These are phyloP conservation scores for Passalora sequoiae DNA, from an alignment of 2,329 filamentous ascomycete species.

Conservation along the genomic window DNA sequence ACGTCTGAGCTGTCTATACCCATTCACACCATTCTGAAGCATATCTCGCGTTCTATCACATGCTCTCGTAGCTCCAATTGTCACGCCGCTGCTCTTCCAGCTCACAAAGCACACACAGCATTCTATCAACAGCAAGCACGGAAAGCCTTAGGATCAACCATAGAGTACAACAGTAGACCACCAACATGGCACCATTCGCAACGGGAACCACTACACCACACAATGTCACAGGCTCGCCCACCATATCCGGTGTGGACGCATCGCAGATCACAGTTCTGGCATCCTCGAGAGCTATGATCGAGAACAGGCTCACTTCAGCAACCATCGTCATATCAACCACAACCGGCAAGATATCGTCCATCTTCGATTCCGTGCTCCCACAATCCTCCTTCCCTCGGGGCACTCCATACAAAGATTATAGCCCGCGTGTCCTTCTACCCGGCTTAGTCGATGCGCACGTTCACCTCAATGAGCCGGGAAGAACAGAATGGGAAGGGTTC, in stretches of 20 bases:
- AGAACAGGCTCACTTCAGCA: conserved; percentile 69
- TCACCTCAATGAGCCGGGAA: conserved; percentile 92
- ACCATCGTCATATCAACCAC: conserved; percentile 72
- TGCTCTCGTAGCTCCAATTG: conserved; percentile 2
- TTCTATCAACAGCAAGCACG: neutral
- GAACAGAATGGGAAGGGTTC: conserved; percentile 98
- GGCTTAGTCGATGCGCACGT: conserved; percentile 96
- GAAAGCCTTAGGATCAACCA: neutral
- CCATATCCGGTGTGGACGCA: conserved; percentile 14
- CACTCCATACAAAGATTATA: conserved; percentile 75
- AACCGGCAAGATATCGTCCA: conserved; percentile 78
- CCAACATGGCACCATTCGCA: conserved; percentile 29
- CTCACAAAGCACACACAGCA: neutral
- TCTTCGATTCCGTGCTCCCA: conserved; percentile 70
- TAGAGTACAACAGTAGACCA: neutral
- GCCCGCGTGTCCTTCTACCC: conserved; percentile 76
- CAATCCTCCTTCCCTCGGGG: conserved; percentile 65
- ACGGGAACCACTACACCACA: conserved; percentile 28
- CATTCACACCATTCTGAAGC: too few relatives aligned
- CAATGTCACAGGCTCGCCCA: conserved; percentile 15
- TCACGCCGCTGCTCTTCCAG: conserved; percentile 1
- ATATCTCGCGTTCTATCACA: too few relatives aligned
- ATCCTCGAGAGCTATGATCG: conserved; percentile 77
- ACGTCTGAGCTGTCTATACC: neutral
- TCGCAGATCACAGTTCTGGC: conserved; percentile 64